Percentiles rank a stretch among this genome's conserved stretches.
Evolutionary conservation across 805 yeast species (phyloP).

Genomic region (Millerago galiae): DNA sequence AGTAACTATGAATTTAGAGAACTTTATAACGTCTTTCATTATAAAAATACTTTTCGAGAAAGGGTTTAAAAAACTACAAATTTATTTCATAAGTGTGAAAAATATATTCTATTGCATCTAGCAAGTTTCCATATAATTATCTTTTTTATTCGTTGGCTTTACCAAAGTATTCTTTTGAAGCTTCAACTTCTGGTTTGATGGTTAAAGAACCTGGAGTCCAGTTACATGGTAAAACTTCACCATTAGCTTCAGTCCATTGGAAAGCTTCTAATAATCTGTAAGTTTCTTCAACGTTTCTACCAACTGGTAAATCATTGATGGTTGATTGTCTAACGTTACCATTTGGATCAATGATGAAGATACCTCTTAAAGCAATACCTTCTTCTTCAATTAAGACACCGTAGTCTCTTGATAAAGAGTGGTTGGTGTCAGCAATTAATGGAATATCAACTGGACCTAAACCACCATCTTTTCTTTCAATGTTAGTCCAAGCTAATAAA

Average conservation of each 20-base stretch:
- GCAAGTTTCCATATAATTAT: conserved; percentile 1
- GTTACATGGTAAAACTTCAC: conserved; percentile 99
- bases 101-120: neutral
- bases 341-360: conserved; percentile 95
- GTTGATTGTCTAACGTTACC: conserved; percentile 94
- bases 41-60: too few species aligned
- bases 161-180: conserved; percentile 74
- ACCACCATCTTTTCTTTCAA: conserved; percentile 96
- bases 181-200: conserved; percentile 75
- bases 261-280: conserved; percentile 96
- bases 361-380: conserved; percentile 97
- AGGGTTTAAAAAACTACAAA: neutral
- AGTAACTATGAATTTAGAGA: conserved; percentile 49
- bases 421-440: conserved; percentile 95
- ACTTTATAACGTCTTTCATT: conserved; percentile 29
- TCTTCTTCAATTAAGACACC: conserved; percentile 96
- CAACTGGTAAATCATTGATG: conserved; percentile 98
- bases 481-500: conserved; percentile 96
- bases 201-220: conserved; percentile 95
- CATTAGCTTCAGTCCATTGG: conserved; percentile 99
- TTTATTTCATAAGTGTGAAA: neutral
- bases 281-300: conserved; percentile 98
- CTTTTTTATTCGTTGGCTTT: conserved; percentile 36
- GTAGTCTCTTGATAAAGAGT: conserved; percentile 88
- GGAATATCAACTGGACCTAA: conserved; percentile 94